A percentile compares a stretch with the other conserved stretches of the same genome.
Conservation (phyloP, 192 early-diverging fungal genomes). For the Phycomyces blakesleeanus region DNA sequence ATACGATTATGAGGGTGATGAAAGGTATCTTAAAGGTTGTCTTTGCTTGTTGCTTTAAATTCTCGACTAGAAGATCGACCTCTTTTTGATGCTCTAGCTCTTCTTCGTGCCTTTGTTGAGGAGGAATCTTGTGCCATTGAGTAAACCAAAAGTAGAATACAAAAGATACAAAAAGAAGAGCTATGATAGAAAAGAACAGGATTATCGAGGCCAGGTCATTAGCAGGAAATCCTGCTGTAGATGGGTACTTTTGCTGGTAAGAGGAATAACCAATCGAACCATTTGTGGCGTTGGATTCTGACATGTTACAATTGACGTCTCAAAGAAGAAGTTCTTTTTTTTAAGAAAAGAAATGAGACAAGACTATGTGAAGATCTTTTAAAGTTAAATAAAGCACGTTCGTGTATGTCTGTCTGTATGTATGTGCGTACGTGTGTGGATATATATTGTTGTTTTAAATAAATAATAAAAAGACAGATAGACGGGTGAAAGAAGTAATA, state of each 20-base stretch:
- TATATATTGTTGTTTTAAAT: background rate
- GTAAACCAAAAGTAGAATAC: constrained; percentile 40
- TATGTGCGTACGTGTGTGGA: background rate
- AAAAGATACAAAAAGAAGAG: constrained; percentile 29
- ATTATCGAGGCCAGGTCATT: constrained; percentile 35
- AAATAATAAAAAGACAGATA: background rate
- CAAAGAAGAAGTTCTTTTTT: background rate
- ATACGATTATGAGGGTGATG: constrained; percentile 16
- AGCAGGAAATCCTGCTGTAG: constrained; percentile 13
- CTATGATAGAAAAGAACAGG: constrained; percentile 33
- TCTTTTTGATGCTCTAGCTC: constrained; percentile 30
- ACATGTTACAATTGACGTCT: background rate
- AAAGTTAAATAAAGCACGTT: too few relatives aligned
- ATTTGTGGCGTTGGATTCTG: background rate
- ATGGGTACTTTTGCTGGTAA: constrained; percentile 35
- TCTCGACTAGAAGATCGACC: constrained; percentile 34
- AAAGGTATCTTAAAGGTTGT: constrained; percentile 30
- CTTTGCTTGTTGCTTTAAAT: constrained; percentile 28
- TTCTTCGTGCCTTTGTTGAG: constrained; percentile 27
- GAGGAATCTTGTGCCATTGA: constrained; percentile 34
- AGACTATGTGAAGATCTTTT: too few relatives aligned
- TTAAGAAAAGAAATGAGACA: background rate
- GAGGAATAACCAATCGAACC: constrained; percentile 26
- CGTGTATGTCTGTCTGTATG: too few relatives aligned
- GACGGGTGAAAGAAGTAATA: background rate